Conservation (phyloP, 2,329 filamentous ascomycete species). For the Alternaria hordeiaustralica region DNA sequence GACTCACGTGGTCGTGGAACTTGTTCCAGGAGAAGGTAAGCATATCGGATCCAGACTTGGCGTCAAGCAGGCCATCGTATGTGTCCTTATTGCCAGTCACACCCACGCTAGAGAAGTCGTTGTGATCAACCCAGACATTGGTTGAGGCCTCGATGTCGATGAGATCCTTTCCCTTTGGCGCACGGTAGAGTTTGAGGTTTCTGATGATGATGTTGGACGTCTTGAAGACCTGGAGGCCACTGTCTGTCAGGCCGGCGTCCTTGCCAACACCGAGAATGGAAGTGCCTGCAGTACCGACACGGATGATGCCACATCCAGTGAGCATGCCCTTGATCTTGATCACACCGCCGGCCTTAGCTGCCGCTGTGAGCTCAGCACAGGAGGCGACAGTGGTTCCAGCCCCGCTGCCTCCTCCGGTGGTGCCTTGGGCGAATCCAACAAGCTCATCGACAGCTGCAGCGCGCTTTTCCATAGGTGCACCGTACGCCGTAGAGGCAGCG, state of each 20-base stretch:
- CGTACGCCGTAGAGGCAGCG: conserved; percentile 33
- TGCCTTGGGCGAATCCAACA: conserved; percentile 59
- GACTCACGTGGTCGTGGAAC: conserved; percentile 60
- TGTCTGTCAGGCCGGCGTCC: conserved; percentile 50
- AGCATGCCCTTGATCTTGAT: conserved; percentile 44
- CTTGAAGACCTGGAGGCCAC: conserved; percentile 62
- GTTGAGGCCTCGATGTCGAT: conserved; percentile 64
- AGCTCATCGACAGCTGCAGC: conserved; percentile 40
- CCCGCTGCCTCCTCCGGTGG: conserved; percentile 63
- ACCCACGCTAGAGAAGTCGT: conserved; percentile 65
- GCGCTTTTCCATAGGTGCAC: conserved; percentile 31
- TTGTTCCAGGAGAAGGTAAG: conserved; percentile 62
- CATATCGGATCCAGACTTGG: conserved; percentile 67
- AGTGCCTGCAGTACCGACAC: conserved; percentile 30
- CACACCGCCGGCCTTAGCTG: conserved; percentile 50
- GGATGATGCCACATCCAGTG: conserved; percentile 41
- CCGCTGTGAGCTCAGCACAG: conserved; percentile 58
- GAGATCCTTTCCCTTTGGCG: conserved; percentile 64
- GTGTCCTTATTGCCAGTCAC: conserved; percentile 39
- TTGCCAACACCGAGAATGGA: conserved; percentile 51
- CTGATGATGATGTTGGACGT: conserved; percentile 67
- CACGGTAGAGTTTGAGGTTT: conserved; percentile 66
- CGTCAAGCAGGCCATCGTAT: conserved; percentile 59
- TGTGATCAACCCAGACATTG: conserved; percentile 70
- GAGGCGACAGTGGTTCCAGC: conserved; percentile 62